Base-by-base conservation (phyloP, 352 stramenopile genomes). In the Thraustochytrium sp. region DNA sequence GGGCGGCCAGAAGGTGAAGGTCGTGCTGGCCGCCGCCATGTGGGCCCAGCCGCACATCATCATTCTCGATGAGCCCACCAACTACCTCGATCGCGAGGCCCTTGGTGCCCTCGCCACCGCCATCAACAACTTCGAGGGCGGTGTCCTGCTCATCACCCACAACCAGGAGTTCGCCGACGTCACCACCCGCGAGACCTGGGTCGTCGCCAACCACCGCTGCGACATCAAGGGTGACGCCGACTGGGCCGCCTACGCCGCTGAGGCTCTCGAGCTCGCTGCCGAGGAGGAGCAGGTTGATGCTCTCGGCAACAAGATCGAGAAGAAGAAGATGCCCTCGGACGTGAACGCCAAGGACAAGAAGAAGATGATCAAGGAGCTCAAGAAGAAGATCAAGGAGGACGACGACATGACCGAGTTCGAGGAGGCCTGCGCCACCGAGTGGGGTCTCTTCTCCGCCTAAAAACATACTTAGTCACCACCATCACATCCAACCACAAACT, bases 101-200 rank as follows among this genome's bases (percentile, higher is more conserved):
- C 92, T 95, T 37, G 90, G 93, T 85, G 90, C 95, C 63, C 90
- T 98, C 42, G 96, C 98, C 84, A 94, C 97, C 49, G 95, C 93
- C 26, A 88, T 99, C 59, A 89, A 96, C 29, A 92, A 94, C 64
- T 99, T 97, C 92, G 97, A 96, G 85, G 97, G 97, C 63, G 96
- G 94, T 82, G 95, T 98, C 4, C 90, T 99, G 63, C 91, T 99
- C 74, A 95, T 99, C 26, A 98, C 90, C 97, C 83, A 93, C 98
- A 84, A 89, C 98, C 94, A 97, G 86, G 95, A 98, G 88, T 98
- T 98, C 89, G 96, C 96, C 75, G 93, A 91, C 82, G 93, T 91
- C 1, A 89, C 98, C 64, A 96, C 90, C 82, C 93, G 92, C 78
- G 95, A 98, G 88, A 96, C 93, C 86, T 98, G 96, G 96, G 90